These are phyloP conservation scores for Hyphodiscus hymeniophilus DNA, from an alignment of 495 filamentous ascomycete genomes.

Conservation along the genomic window DNA sequence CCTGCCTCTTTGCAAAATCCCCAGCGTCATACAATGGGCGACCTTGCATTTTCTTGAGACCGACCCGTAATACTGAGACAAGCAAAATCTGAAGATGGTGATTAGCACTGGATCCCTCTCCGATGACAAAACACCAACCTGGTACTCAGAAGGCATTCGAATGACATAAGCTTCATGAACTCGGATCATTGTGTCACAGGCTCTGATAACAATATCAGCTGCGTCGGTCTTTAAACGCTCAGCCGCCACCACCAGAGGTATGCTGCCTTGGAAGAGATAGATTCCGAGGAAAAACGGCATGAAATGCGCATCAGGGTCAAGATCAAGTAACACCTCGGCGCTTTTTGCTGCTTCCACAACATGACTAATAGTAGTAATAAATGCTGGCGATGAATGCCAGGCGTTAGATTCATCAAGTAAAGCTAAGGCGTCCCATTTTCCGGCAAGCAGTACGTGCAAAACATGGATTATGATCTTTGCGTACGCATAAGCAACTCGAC, in stretches of 20 bases:
- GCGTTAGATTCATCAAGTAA: neutral
- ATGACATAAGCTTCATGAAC: neutral
- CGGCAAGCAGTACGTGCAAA: neutral
- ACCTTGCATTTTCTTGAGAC: neutral
- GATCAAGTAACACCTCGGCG: neutral
- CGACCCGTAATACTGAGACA: too few species aligned
- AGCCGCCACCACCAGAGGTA: neutral
- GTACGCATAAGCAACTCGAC: neutral
- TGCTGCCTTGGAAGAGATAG: neutral
- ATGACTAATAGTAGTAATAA: neutral
- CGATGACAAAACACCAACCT: too few species aligned
- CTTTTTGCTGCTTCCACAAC: neutral
- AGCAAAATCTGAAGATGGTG: too few species aligned
- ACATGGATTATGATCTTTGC: neutral
- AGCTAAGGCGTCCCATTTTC: neutral
- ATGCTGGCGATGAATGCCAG: neutral
- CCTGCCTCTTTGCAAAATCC: neutral
- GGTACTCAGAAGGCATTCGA: neutral
- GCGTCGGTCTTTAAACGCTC: neutral
- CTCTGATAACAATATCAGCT: neutral
- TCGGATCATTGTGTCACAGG: neutral
- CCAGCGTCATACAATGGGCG: neutral
- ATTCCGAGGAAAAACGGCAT: neutral
- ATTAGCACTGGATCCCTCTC: too few species aligned
- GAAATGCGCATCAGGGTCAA: neutral